phyloP scores from a whole-genome alignment of 1,284 basidiomycete genomes.

The Ustilago hordei region DNA sequence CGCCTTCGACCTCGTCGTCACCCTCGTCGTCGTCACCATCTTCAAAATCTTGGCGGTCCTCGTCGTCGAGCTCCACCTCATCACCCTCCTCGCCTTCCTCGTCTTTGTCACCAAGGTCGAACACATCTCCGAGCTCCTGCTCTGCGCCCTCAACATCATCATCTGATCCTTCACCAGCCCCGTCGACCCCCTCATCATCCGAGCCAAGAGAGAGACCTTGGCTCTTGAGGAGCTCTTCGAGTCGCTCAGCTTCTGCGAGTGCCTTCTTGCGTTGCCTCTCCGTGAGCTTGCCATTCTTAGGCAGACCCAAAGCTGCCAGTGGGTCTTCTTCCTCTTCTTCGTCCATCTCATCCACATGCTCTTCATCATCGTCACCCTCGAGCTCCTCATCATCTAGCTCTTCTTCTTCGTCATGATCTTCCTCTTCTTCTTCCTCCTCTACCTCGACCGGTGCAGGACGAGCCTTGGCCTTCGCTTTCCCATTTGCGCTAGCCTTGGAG shows the following conservation, averaged over 20 bases:
- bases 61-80: slow-evolving; percentile 42
- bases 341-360: slow-evolving; percentile 37
- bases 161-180: slow-evolving; percentile 24
- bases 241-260: slow-evolving; percentile 66
- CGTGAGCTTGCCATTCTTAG: slow-evolving; percentile 61
- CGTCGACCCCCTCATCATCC: slow-evolving; percentile 45
- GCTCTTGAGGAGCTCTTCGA: slow-evolving; percentile 67
- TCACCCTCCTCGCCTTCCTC: slow-evolving; percentile 46
- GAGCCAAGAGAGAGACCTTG: slow-evolving; percentile 61
- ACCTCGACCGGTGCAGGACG: slow-evolving; percentile 16
- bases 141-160: slow-evolving; percentile 51
- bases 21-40: slow-evolving; percentile 29
- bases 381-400: slow-evolving; percentile 71
- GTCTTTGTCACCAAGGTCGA: slow-evolving; percentile 38
- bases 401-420: slow-evolving; percentile 52
- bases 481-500: slow-evolving; percentile 16
- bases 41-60: slow-evolving; percentile 5
- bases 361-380: slow-evolving; percentile 68
- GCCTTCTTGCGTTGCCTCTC: slow-evolving; percentile 66
- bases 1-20: slow-evolving; percentile 71
- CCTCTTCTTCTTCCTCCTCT: slow-evolving; percentile 71
- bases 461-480: slow-evolving; percentile 38
- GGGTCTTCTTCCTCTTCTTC: slow-evolving; percentile 49
- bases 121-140: slow-evolving; percentile 58
- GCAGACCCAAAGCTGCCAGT: slow-evolving; percentile 52